Evolutionary conservation across 1,139 yeast genomes (phyloP).

Genomic region (Debaryomyces singareniensis): DNA sequence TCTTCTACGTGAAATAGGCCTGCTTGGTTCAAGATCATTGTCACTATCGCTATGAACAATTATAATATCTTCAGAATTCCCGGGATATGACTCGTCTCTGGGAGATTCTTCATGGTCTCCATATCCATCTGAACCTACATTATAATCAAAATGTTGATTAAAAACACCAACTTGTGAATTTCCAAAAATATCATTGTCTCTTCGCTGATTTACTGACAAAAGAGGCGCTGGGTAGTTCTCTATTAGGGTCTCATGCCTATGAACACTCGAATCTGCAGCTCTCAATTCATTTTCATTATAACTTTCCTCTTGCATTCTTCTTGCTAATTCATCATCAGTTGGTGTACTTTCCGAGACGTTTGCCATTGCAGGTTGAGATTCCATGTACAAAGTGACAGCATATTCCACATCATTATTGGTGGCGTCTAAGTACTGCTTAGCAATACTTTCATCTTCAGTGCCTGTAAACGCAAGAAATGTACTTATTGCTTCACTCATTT

Average conservation of each 20-base stretch:
- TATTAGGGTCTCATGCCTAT: constrained; percentile 74
- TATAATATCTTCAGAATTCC: constrained; percentile 18
- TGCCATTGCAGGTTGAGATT: constrained; percentile 32
- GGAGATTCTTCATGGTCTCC: constrained; percentile 17
- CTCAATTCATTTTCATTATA: constrained; percentile 39
- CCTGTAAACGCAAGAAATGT: constrained; percentile 85
- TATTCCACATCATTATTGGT: constrained; percentile 74
- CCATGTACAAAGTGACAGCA: constrained; percentile 83
- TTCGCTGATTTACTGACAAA: constrained; percentile 8
- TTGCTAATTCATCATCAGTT: constrained; percentile 57
- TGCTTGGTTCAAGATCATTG: constrained; percentile 10
- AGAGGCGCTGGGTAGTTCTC: constrained; percentile 19
- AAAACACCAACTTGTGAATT: constrained; percentile 36
- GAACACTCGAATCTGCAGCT: constrained; percentile 72
- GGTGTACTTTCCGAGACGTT: constrained; percentile 6
- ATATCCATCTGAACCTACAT: constrained; percentile 6
- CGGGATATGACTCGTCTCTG: constrained; percentile 17
- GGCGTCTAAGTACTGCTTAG: constrained; percentile 74
- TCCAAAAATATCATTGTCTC: constrained; percentile 38
- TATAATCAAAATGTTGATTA: constrained; percentile 32
- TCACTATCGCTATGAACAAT: constrained; percentile 28
- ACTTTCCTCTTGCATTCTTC: constrained; percentile 59
- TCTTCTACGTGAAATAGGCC: constrained; percentile 23
- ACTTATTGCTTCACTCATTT: constrained; percentile 52
- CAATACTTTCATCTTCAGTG: constrained; percentile 59